These are phyloP conservation scores for Dictyostelium intermedium DNA, from an alignment of 78 protist species.

Conservation along the genomic window DNA sequence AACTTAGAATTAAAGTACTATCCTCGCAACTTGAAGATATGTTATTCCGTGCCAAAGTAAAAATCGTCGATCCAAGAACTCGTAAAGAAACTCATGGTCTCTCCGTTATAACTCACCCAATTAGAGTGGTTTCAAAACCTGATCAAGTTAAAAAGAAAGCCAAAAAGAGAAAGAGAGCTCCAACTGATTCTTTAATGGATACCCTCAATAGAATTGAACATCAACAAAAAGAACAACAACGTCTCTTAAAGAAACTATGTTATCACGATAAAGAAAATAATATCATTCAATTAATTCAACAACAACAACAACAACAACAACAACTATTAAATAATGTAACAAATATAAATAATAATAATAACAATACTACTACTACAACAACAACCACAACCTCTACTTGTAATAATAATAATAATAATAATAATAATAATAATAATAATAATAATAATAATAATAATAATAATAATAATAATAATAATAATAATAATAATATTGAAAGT, in stretches of 20 bases:
- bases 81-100: slow-evolving; percentile 62
- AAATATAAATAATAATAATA: neutral
- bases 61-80: slow-evolving; percentile 64
- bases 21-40: slow-evolving; percentile 76
- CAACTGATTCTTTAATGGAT: slow-evolving; percentile 79
- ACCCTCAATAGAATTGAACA: slow-evolving; percentile 69
- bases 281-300: neutral
- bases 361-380: neutral
- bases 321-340: neutral
- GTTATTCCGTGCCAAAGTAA: slow-evolving; percentile 70
- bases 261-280: slow-evolving; percentile 56
- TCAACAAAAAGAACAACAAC: slow-evolving; percentile 76
- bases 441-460: neutral
- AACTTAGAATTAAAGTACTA: slow-evolving; percentile 69
- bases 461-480: neutral
- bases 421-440: neutral
- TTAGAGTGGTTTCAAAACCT: slow-evolving; percentile 78
- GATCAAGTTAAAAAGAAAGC: slow-evolving; percentile 82
- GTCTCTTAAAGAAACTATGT: slow-evolving; percentile 48
- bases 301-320: slow-evolving; percentile 3
- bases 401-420: neutral
- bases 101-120: slow-evolving; percentile 64
- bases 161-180: slow-evolving; percentile 81
- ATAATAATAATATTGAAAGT: neutral
- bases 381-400: neutral